Conservation (phyloP, 768 basidiomycete genomes). For the Guyanaporus albipodus region DNA sequence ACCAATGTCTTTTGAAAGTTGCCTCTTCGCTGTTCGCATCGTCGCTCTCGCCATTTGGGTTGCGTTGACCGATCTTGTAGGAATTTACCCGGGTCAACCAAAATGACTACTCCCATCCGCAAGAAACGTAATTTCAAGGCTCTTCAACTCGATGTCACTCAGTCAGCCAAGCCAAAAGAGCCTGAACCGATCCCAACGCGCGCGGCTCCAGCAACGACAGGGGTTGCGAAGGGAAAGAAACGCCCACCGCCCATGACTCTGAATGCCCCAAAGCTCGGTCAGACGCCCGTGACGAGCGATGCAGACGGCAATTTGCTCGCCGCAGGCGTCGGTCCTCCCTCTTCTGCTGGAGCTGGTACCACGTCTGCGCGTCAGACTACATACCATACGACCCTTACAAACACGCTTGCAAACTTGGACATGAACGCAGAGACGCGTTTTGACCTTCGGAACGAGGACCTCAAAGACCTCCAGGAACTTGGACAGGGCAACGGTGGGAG, state of each 20-base stretch:
- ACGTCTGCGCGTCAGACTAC: slow-evolving; percentile 59
- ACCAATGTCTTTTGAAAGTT: slow-evolving; percentile 7
- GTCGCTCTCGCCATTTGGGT: slow-evolving; percentile 7
- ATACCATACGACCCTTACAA: slow-evolving; percentile 76
- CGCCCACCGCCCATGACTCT: slow-evolving; percentile 82
- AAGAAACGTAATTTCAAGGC: slow-evolving; percentile 93
- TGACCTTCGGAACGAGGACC: slow-evolving; percentile 83
- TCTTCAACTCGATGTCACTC: slow-evolving; percentile 64
- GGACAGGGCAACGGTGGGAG: slow-evolving; percentile 98
- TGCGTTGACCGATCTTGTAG: slow-evolving; percentile 3
- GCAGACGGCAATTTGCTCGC: slow-evolving; percentile 45
- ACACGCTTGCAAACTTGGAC: slow-evolving; percentile 82
- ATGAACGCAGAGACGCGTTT: slow-evolving; percentile 82
- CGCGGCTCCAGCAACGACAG: slow-evolving; percentile 39
- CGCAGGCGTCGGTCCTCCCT: slow-evolving; percentile 44
- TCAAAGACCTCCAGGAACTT: slow-evolving; percentile 86
- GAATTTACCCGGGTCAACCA: background rate
- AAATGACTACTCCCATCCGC: slow-evolving; percentile 61
- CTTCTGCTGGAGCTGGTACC: slow-evolving; percentile 50
- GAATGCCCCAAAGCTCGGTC: slow-evolving; percentile 62
- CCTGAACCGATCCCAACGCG: slow-evolving; percentile 45
- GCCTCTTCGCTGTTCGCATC: slow-evolving; percentile 15
- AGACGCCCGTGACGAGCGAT: slow-evolving; percentile 28
- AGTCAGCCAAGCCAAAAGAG: slow-evolving; percentile 38
- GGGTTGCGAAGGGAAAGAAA: slow-evolving; percentile 52